Evolutionary conservation across 2,329 filamentous ascomycete genomes (phyloP), one percentile per base, ranked within the genome.

Genomic region (Coleophoma cylindrospora): DNA sequence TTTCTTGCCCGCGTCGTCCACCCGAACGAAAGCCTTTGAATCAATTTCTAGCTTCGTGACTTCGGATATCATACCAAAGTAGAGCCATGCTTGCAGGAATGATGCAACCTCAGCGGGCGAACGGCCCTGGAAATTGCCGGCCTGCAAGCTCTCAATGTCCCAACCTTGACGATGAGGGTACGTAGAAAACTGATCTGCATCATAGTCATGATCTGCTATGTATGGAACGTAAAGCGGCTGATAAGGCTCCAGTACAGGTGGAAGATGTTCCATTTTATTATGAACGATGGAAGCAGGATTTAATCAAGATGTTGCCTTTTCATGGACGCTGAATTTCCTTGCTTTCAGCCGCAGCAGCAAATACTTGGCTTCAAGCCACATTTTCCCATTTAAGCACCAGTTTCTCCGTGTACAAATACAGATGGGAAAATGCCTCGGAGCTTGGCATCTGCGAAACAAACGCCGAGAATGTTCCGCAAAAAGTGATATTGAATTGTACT

Each of bases 81-180:
- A 54, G 8, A 52, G 40, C 52, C 52, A 52, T 34, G 34, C 40
- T 45, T 55, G 51, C 21, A 55, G 51, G 27, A 51, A 53, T 8
- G 43, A 27, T 10, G 33, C 45, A 4, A 47, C n/a, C 32, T 45
- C 14, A 17, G n/a, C 34, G 2, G 22, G n/a, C 12, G 47, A 34
- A 13, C 15, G 9, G 19, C 40, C 43, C 34, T 55, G 46, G 19
- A 51, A 45, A 15, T 55, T 40, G 22, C 48, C 53, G 27, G 32
- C 15, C 7, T 44, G 19, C 19, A 55, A 43, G 13, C 27, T 45
- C n/a, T 53, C 49, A 27, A 51, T 38, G 34, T 55, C 46, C 21
- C 21, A 51, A 19, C 51, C 51, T 41, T 45, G 36, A 8, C 46
- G 48, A 6, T 46, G n/a, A 3, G 48, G 51, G 36, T 49, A 55